A percentile compares a stretch with the other conserved stretches of the same genome.
These are phyloP conservation scores for Penicillium brevicompactum DNA, from an alignment of 2,329 filamentous ascomycete genomes.

Conservation along the genomic window DNA sequence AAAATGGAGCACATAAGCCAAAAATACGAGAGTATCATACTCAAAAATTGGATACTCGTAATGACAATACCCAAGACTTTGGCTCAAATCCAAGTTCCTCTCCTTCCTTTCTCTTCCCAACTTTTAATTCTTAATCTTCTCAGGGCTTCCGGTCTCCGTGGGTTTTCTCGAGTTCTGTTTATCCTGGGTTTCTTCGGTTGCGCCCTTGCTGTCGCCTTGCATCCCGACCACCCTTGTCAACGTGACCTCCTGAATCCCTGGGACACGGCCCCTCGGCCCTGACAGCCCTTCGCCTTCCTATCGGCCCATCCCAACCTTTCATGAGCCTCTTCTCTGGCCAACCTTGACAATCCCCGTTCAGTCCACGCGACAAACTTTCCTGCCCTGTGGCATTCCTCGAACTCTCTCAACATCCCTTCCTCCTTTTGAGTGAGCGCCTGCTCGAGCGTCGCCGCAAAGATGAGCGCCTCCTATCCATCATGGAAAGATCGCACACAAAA, in stretches of 20 bases:
- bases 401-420: conserved; percentile 3
- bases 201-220: conserved; percentile 32
- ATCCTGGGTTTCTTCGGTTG: conserved; percentile 17
- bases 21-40: background rate
- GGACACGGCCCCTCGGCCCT: conserved; percentile 8
- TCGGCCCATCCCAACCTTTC: conserved; percentile 10
- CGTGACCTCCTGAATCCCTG: conserved; percentile 26
- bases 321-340: conserved; percentile 9
- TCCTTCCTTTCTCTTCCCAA: conserved; percentile 17
- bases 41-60: conserved; percentile 19
- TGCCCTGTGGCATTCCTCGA: conserved; percentile 23
- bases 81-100: conserved; percentile 14
- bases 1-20: background rate
- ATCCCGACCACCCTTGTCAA: conserved; percentile 28
- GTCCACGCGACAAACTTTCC: conserved; percentile 21
- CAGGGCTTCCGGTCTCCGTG: conserved; percentile 9
- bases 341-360: conserved; percentile 7
- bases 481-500: conserved; percentile 51
- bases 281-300: conserved; percentile 10
- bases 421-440: conserved; percentile 22
- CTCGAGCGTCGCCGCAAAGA: conserved; percentile 28
- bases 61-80: conserved; percentile 28
- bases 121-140: conserved; percentile 15
- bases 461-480: conserved; percentile 42
- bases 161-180: conserved; percentile 15